Conservation (phyloP, 2,329 filamentous ascomycete species). For the Nannizzia gypsea region DNA sequence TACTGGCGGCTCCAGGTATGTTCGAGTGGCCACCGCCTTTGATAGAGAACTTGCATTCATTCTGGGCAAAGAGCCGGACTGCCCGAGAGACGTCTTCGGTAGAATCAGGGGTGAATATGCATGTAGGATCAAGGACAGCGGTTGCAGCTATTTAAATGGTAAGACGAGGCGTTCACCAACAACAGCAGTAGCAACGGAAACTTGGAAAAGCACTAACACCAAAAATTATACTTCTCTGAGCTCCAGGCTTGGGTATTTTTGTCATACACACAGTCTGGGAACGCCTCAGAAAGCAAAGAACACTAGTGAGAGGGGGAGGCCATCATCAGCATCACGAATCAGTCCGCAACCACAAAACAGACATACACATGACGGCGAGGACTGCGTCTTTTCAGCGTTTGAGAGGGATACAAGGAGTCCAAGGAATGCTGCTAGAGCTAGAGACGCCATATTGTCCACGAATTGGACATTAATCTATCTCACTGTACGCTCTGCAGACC, state of each 20-base stretch:
- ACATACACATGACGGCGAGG: not conserved
- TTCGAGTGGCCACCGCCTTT: slow-evolving; percentile 41
- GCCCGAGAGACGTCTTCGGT: slow-evolving; percentile 23
- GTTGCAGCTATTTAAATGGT: slow-evolving; percentile 2
- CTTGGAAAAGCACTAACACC: slow-evolving; percentile 4
- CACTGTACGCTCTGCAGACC: not conserved
- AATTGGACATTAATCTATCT: no score
- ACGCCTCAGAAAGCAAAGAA: not conserved
- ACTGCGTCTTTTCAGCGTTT: not conserved
- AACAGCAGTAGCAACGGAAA: not conserved
- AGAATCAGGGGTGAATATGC: slow-evolving; percentile 24
- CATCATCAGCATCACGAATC: not conserved
- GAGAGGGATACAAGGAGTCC: not conserved
- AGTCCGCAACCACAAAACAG: not conserved
- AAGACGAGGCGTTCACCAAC: not conserved
- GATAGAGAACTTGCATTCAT: slow-evolving; percentile 41
- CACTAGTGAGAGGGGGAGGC: not conserved
- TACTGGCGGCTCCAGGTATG: slow-evolving; percentile 37
- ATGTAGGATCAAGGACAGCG: slow-evolving; percentile 20
- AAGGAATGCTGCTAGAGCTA: not conserved
- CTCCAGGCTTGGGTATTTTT: not conserved
- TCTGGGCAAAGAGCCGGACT: slow-evolving; percentile 22
- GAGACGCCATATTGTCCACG: not conserved
- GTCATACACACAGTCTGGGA: slow-evolving; percentile 1
- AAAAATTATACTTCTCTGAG: slow-evolving; percentile 3